Percentiles rank a stretch among this genome's conserved stretches.
These are phyloP conservation scores for Russula sp. DNA, from an alignment of 768 basidiomycete genomes.

Conservation along the genomic window DNA sequence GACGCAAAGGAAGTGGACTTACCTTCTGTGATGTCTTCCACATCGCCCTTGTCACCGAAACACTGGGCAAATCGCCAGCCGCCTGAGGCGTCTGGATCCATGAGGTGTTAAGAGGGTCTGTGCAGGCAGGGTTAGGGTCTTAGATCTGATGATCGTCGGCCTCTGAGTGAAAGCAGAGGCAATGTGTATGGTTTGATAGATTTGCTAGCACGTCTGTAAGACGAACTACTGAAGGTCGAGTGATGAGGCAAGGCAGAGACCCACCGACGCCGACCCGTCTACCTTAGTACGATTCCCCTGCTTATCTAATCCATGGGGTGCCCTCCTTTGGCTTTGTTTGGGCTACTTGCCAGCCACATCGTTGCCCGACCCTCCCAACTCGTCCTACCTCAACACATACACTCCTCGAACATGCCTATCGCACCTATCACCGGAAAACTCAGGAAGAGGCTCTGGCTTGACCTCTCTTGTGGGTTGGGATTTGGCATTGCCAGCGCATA, in stretches of 20 bases:
- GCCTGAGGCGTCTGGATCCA: slow-evolving; percentile 82
- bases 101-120: slow-evolving; percentile 33
- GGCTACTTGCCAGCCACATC: neutral
- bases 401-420: slow-evolving; percentile 56
- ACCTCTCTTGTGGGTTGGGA: slow-evolving; percentile 67
- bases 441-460: slow-evolving; percentile 88
- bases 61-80: slow-evolving; percentile 99
- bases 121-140: slow-evolving; percentile 24
- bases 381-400: neutral
- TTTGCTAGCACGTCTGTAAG: slow-evolving; percentile 4
- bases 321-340: slow-evolving; percentile 27
- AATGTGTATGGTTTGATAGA: slow-evolving; percentile 5
- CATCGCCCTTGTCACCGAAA: slow-evolving; percentile 99
- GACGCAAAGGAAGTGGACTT: slow-evolving; percentile 26
- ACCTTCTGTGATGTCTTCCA: slow-evolving; percentile 99
- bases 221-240: neutral
- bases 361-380: neutral
- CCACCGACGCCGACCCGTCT: neutral
- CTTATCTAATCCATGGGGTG: slow-evolving; percentile 7
- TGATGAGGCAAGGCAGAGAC: slow-evolving; percentile 12
- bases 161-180: neutral
- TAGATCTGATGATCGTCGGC: slow-evolving; percentile 26
- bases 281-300: slow-evolving; percentile 7
- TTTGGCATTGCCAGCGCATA: slow-evolving; percentile 72
- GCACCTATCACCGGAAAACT: slow-evolving; percentile 91